A percentile compares a stretch with the other conserved stretches of the same genome.
Evolutionary conservation across 805 yeast species (phyloP).

Genomic region (Metschnikowia hibisci): DNA sequence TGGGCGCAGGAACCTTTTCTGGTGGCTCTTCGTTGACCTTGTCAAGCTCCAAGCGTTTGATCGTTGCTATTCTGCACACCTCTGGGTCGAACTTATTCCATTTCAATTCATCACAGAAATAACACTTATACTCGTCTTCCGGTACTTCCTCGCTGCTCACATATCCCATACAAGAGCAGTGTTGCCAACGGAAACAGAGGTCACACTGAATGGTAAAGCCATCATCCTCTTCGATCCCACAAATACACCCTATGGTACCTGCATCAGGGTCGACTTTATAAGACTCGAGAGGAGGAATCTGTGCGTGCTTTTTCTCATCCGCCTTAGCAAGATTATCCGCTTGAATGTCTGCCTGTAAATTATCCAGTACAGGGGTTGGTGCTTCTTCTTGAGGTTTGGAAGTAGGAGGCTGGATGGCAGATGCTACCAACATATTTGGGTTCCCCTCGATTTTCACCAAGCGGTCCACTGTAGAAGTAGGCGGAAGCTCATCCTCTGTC

Average conservation of each 20-base stretch:
- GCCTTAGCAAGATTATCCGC: neutral
- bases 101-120: conserved; percentile 56
- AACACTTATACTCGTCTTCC: conserved; percentile 72
- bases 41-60: conserved; percentile 29
- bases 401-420: neutral
- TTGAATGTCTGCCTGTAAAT: neutral
- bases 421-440: neutral
- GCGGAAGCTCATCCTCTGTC: conserved; percentile 23
- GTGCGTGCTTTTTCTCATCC: neutral
- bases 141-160: conserved; percentile 71
- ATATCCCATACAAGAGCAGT: conserved; percentile 84
- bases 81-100: conserved; percentile 43
- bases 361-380: neutral
- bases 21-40: conserved; percentile 19
- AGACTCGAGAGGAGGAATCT: conserved; percentile 33
- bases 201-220: conserved; percentile 96
- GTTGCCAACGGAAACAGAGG: conserved; percentile 91
- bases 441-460: conserved; percentile 1
- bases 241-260: conserved; percentile 84
- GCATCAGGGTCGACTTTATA: conserved; percentile 76
- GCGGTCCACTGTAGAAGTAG: conserved; percentile 5
- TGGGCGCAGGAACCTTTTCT: conserved; percentile 12
- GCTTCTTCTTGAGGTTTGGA: neutral
- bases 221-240: conserved; percentile 83
- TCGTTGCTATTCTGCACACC: conserved; percentile 28